Base-by-base conservation (phyloP, 129 eudicot genomes). In the Kitagawia praeruptora region DNA sequence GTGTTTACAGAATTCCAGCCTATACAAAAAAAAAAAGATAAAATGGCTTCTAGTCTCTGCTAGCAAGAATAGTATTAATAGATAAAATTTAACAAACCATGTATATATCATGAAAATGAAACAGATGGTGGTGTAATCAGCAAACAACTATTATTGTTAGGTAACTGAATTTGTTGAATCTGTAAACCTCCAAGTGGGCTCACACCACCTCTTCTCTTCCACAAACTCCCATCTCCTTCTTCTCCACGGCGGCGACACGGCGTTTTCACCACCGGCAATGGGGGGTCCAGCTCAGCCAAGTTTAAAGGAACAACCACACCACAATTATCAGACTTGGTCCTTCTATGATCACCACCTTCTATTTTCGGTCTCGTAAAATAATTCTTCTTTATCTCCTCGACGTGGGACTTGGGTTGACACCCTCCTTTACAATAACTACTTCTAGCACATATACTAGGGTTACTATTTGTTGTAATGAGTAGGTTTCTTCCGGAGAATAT, bases 181-280 rank as follows among this genome's bases (percentile, higher is more conserved):
- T 83, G 83, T 75, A 88, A 85, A 39, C 78, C 74, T 58, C 78
- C 73, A 42, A 88, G 63, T 70, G 67, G 69, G 15, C 1, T 3
- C 69, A 15, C 69, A 23, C 69, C 69, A 3, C 81, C 81, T 75
- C 91, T 88, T 23, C 91, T 85, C 89, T 83, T 85, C 91, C 91
- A 88, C 45, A 88, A 48, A 53, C 82, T 88, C 78, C 61, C 82
- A 0, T 34, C 69, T 61, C 21, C 27, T 46, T 46, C 49, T 10
- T 70, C 85, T 6, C 79, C 81, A 28, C 84, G 76, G 21, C 41
- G 49, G 71, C 67, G 70, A 11, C 77, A 46, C 41, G 58, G 13
- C 42, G 78, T 39, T 82, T 71, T 81, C 86, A 85, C 80, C 79
- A 88, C 91, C 77, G 91, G 91, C 86, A 88, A 85, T 46, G 91